Conservation (phyloP, 805 yeast genomes). For the Ogataea glucozyma region DNA sequence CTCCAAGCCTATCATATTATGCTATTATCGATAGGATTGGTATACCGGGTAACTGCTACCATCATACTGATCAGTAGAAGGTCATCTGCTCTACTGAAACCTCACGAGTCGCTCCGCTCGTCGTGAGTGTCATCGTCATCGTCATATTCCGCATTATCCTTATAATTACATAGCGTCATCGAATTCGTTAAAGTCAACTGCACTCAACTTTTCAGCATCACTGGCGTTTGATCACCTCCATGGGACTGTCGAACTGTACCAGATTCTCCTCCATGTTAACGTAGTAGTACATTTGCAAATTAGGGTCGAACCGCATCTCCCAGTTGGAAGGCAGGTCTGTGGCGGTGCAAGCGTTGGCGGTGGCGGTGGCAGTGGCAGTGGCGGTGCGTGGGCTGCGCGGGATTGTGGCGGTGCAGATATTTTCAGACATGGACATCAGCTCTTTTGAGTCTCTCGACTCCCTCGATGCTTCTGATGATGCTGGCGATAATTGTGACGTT, state of each 20-base stretch:
- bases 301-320: slow-evolving; percentile 40
- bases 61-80: too few species aligned
- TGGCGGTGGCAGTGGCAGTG: neutral
- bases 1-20: too few species aligned
- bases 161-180: too few species aligned
- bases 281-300: slow-evolving; percentile 43
- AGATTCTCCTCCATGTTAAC: slow-evolving; percentile 37
- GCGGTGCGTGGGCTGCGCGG: neutral
- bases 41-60: too few species aligned
- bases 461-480: neutral
- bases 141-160: neutral
- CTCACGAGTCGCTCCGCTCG: too few species aligned
- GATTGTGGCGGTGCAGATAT: neutral
- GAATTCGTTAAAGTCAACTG: too few species aligned
- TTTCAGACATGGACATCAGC: neutral
- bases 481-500: slow-evolving; percentile 1
- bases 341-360: neutral
- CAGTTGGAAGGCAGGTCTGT: slow-evolving; percentile 32
- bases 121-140: too few species aligned
- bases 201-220: too few species aligned
- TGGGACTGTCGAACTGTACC: slow-evolving; percentile 46
- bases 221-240: slow-evolving; percentile 38
- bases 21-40: too few species aligned
- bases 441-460: slow-evolving; percentile 1
- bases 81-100: too few species aligned